phyloP scores from a whole-genome alignment of 345 rosid genomes.

The Microthlaspi erraticum region DNA sequence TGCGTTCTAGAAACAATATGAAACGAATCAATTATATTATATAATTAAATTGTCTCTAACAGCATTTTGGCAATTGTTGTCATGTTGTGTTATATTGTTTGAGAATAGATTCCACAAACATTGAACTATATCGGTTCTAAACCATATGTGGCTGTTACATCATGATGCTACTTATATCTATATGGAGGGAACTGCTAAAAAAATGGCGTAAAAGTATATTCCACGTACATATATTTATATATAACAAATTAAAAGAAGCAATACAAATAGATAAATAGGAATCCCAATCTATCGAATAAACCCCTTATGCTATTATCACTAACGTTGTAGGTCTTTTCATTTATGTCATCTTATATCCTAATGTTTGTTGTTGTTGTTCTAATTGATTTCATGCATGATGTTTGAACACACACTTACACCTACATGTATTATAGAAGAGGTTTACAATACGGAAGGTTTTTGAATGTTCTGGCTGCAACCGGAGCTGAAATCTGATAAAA shows the following conservation, averaged over 20 bases:
- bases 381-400: constrained; percentile 18
- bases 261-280: constrained; percentile 43
- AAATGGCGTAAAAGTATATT: constrained; percentile 33
- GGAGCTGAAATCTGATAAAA: background rate
- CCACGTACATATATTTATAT: constrained; percentile 33
- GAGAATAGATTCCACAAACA: constrained; percentile 40
- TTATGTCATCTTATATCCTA: constrained; percentile 21
- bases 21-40: constrained; percentile 14
- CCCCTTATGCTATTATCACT: constrained; percentile 34
- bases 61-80: constrained; percentile 19
- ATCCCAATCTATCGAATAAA: constrained; percentile 41
- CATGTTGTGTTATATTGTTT: constrained; percentile 20
- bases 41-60: constrained; percentile 7
- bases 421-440: background rate
- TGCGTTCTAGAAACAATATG: constrained; percentile 1
- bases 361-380: background rate
- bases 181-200: constrained; percentile 11
- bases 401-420: constrained; percentile 22
- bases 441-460: background rate
- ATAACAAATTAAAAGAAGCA: constrained; percentile 3
- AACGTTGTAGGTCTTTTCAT: constrained; percentile 33
- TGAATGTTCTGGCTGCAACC: background rate
- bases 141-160: constrained; percentile 39
- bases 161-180: constrained; percentile 35
- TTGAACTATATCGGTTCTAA: constrained; percentile 34